Evolutionary conservation across 2,329 filamentous ascomycete genomes (phyloP), one percentile per base, ranked within the genome.

Genomic region (Trichoderma gracile): DNA sequence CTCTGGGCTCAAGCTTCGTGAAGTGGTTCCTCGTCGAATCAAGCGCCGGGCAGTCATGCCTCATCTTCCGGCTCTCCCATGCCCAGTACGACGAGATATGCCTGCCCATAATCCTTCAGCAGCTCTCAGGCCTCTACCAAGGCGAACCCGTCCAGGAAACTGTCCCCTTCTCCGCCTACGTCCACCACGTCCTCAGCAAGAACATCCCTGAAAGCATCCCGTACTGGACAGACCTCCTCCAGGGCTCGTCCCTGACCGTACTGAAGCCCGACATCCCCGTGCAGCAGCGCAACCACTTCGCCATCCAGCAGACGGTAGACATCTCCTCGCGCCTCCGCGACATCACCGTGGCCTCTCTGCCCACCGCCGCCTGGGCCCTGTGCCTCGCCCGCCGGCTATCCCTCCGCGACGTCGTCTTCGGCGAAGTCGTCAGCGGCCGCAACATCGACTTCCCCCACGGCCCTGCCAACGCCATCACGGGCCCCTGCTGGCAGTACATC

Each of bases 21-120:
- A 85, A 86, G 67, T 87, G 85, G 78, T 81, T 85, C 68, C 79
- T 84, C 50, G 76, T 86, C 49, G 57, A 64, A 42, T 65, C 57
- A 17, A 27, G 71, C 43, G 27, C 33, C 38, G 70, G 69, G 38
- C 68, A 72, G 33, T 78, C 75, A 40, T 80, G 76, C 54, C 82
- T 89, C 15, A 76, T 84, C 65, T 81, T 89, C 72, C 83, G 87
- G 63, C 82, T 90, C 63, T 89, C 87, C 0, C 88, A 90, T 72
- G 85, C 87, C 0, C 87, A 90, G 68, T 90, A 89, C 71, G 88
- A 90, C 68, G 88, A 88, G 67, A 86, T 90, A 23, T 89, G 84
- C 68, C 79, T 90, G 9, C 84, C 86, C 0, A 77, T 81, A n/a
- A 80, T 89, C 21, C 81, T 89, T 64, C 80, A 79, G 19, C 85